A percentile compares a stretch with the other conserved stretches of the same genome.
phyloP scores from a whole-genome alignment of 331 rosid species.

The Prunus yedoensis region DNA sequence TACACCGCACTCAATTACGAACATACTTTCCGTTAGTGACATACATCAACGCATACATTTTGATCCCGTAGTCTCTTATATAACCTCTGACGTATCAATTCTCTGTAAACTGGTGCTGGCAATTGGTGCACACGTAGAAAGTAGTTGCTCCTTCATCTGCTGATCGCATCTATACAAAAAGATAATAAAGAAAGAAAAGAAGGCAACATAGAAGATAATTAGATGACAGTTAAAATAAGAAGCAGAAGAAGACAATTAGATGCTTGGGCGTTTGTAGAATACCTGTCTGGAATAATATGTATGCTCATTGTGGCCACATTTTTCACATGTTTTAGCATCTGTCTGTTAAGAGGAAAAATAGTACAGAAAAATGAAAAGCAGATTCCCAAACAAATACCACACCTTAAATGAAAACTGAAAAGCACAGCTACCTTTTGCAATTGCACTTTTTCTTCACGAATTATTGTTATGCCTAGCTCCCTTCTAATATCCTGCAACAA shows the following conservation, averaged over 20 bases:
- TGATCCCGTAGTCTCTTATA: neutral
- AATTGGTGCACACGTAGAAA: conserved; percentile 61
- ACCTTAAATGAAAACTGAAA: neutral
- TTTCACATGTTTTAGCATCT: conserved; percentile 64
- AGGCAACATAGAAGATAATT: conserved; percentile 1
- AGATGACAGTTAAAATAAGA: neutral
- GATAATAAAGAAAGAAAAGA: neutral
- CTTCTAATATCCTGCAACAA: conserved; percentile 66
- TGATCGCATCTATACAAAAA: conserved; percentile 61
- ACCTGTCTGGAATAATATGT: conserved; percentile 72
- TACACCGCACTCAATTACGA: too few species aligned
- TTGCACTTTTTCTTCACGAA: conserved; percentile 59
- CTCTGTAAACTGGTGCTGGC: conserved; percentile 68
- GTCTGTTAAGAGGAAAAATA: conserved; percentile 37
- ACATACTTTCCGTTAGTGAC: too few species aligned
- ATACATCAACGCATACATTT: too few species aligned
- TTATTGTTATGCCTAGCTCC: conserved; percentile 60
- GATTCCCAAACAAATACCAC: conserved; percentile 5
- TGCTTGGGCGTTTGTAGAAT: neutral
- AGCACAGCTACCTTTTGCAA: conserved; percentile 54
- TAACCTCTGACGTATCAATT: conserved; percentile 28
- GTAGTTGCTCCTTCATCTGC: conserved; percentile 92
- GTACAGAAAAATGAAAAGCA: conserved; percentile 9
- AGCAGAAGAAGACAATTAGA: neutral
- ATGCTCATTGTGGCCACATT: conserved; percentile 76